Conservation (phyloP, 1,139 yeast genomes). For the Geotrichum restrictum region DNA sequence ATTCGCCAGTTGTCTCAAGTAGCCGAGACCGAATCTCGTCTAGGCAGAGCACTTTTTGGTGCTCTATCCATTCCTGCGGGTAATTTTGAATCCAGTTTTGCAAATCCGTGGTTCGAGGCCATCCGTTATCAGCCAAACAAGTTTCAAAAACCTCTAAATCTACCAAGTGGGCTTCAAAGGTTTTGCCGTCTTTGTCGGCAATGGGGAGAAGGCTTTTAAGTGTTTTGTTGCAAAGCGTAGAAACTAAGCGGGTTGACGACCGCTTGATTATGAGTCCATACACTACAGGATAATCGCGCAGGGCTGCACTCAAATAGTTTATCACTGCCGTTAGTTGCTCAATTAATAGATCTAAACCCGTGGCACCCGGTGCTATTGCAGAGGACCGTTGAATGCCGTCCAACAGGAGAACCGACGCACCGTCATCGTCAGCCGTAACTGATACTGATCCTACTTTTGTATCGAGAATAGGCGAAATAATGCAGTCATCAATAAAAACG, state of each 20-base stretch:
- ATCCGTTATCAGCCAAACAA: slow-evolving; percentile 13
- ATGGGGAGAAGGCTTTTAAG: slow-evolving; percentile 30
- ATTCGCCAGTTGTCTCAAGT: slow-evolving; percentile 8
- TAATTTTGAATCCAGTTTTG: slow-evolving; percentile 27
- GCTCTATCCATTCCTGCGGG: slow-evolving; percentile 29
- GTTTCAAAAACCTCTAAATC: slow-evolving; percentile 22
- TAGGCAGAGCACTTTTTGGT: slow-evolving; percentile 25
- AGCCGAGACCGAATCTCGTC: slow-evolving; percentile 24
- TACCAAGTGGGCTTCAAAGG: slow-evolving; percentile 28
- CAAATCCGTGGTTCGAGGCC: slow-evolving; percentile 28
- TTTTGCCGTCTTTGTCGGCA: slow-evolving; percentile 23
- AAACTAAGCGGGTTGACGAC: slow-evolving; percentile 27
- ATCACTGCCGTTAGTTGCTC: slow-evolving; percentile 24
- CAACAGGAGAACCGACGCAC: not conserved
- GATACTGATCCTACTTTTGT: slow-evolving; percentile 21
- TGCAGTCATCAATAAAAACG: slow-evolving; percentile 24
- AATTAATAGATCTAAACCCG: slow-evolving; percentile 18
- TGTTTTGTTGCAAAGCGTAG: slow-evolving; percentile 24
- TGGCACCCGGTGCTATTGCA: slow-evolving; percentile 3
- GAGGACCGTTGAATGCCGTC: not conserved
- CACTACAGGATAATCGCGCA: slow-evolving; percentile 22
- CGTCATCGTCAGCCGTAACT: slow-evolving; percentile 9
- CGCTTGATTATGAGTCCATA: slow-evolving; percentile 26
- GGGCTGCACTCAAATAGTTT: slow-evolving; percentile 25
- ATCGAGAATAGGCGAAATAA: slow-evolving; percentile 27